Evolutionary conservation across 2,329 filamentous ascomycete genomes (phyloP).

Genomic region (Orbilia brochopaga): DNA sequence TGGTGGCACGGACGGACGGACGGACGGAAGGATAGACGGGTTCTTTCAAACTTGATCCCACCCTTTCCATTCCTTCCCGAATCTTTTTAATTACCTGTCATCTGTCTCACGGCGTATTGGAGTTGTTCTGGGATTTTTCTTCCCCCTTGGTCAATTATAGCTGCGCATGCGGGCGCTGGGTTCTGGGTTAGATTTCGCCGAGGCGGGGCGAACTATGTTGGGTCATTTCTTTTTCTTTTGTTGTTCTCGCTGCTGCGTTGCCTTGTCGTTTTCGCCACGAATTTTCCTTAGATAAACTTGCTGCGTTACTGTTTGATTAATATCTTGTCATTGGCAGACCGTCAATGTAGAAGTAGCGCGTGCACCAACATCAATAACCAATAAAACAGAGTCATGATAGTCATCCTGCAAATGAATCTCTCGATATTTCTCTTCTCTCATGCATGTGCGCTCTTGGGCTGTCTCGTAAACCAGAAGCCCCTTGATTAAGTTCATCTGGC

Average conservation of each 20-base stretch:
- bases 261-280: conserved; percentile 14
- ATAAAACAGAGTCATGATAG: conserved; percentile 36
- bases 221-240: neutral
- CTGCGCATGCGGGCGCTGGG: conserved; percentile 21
- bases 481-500: too few species aligned
- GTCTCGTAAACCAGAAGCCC: too few species aligned
- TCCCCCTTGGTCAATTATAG: neutral
- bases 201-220: conserved; percentile 22
- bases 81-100: conserved; percentile 3
- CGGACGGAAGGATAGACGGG: neutral
- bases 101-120: conserved; percentile 54
- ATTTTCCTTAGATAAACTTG: conserved; percentile 21
- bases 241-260: conserved; percentile 8
- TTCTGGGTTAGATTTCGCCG: conserved; percentile 16
- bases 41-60: neutral
- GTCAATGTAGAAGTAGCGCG: conserved; percentile 40
- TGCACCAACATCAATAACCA: conserved; percentile 22
- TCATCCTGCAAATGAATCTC: neutral
- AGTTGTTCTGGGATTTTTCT: conserved; percentile 16
- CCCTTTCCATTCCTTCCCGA: neutral
- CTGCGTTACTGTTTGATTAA: neutral
- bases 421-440: conserved; percentile 12
- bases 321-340: conserved; percentile 7
- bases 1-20: neutral
- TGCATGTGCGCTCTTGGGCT: too few species aligned